Evolutionary conservation across 106 monocot genomes (phyloP), one percentile per base, ranked within the genome.

Genomic region (Apostasia ramifera): DNA sequence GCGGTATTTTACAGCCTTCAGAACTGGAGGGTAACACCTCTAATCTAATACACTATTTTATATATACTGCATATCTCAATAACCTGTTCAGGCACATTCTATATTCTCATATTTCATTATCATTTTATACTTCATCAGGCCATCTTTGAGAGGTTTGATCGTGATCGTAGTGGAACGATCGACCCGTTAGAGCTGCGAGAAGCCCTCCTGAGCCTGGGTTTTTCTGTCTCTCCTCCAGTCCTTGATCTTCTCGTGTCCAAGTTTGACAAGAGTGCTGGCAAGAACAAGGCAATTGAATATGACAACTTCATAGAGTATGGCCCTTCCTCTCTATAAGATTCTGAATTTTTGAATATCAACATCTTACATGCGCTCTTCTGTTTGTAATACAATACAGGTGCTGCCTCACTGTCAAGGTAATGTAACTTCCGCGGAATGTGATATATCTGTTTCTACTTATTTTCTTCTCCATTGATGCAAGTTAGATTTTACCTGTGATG

Each of bases 221-320:
- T 77, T 77, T 59, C 89, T 2, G 97, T 97, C 44, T 85, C 97
- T 47, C 97, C 92, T 1, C 48, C 55, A 0, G 87, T 98, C 6
- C 70, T 98, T 3, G 97, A 98, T 8, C 61, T 98, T 67, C 97
- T 98, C 11, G 82, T 98, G 53, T 73, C 87, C 47, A 98, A 98
- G 69, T 98, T 87, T 56, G 97, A 98, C 63, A 98, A 90, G 70
- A 70, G 77, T 41, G 81, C 87, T 26, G 97, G 92, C 70, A 83
- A 80, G 60, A 83, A 68, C 67, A 90, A 61, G 57, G 86, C 89
- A 38, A 83, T 98, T 39, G 97, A 98, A 71, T 98, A 98, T 61
- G 97, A 98, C 63, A 92, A 85, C 78, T 98, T 98, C 79, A 98
- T 98, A 2, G 97, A 98, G 92, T 98, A 89, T 77, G 86, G 62